Conservation (phyloP, 202 grass and related monocot genomes). For the Hordeum pubiflorum region DNA sequence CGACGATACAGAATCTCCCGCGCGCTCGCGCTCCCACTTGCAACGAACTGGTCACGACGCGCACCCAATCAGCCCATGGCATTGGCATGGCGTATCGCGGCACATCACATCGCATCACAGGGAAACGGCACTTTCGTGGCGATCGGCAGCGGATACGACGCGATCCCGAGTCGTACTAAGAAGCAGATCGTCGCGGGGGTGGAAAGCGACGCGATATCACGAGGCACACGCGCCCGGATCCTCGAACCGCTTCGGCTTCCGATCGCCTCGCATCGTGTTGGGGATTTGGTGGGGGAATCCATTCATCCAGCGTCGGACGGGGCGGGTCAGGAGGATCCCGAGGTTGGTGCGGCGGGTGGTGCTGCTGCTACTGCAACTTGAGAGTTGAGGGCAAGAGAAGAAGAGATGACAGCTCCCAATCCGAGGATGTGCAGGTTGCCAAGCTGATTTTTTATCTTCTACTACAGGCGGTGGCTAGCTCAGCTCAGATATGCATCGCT, state of each 20-base stretch:
- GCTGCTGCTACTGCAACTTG: not conserved
- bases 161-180: not conserved
- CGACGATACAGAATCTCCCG: not conserved
- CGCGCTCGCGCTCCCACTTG: not conserved
- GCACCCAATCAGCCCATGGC: not conserved
- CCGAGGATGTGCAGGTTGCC: not conserved
- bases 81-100: not conserved
- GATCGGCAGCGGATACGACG: constrained; percentile 8
- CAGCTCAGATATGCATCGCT: too few relatives aligned
- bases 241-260: not conserved
- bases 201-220: not conserved
- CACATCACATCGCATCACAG: not conserved
- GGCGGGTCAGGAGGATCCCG: not conserved
- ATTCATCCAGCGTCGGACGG: not conserved
- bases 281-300: not conserved
- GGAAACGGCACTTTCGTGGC: constrained; percentile 7
- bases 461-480: not conserved
- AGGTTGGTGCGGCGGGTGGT: not conserved
- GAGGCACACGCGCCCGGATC: not conserved
- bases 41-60: not conserved
- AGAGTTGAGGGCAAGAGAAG: not conserved
- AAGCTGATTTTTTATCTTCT: not conserved
- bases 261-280: not conserved
- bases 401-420: not conserved
- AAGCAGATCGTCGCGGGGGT: not conserved